Conservation (phyloP, 805 yeast genomes). For the Pichia exigua region DNA sequence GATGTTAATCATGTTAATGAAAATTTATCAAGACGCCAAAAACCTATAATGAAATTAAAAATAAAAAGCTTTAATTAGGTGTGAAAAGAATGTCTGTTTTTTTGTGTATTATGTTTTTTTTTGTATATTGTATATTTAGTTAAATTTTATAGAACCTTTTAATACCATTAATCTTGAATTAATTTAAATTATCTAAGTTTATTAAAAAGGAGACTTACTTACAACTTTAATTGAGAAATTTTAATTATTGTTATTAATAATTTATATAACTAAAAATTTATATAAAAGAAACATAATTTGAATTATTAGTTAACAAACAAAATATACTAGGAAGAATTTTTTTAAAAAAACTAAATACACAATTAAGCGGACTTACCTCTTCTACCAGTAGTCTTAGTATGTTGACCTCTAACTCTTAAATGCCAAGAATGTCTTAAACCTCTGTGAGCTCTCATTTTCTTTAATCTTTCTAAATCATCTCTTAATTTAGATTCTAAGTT, state of each 20-base stretch:
- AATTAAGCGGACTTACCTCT: constrained; percentile 51
- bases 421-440: constrained; percentile 99
- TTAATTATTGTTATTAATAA: not conserved
- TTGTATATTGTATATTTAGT: not conserved
- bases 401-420: constrained; percentile 99
- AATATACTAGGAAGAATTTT: not conserved
- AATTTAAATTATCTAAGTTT: too few relatives aligned
- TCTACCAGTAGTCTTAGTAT: constrained; percentile 99
- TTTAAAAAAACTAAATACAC: not conserved
- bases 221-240: not conserved
- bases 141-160: not conserved
- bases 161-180: not conserved
- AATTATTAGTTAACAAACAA: constrained; percentile 1
- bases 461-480: constrained; percentile 99
- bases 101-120: not conserved
- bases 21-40: constrained; percentile 22
- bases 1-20: not conserved
- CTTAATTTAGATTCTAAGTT: constrained; percentile 98
- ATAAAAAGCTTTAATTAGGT: constrained; percentile 1
- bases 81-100: not conserved
- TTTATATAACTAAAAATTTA: not conserved
- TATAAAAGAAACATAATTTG: not conserved
- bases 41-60: constrained; percentile 25
- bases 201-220: too few relatives aligned
- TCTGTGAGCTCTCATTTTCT: constrained; percentile 99